Percentiles rank a stretch among this genome's conserved stretches.
These are phyloP conservation scores for Perkinsus marinus DNA, from an alignment of 169 alveolate genomes.

Conservation along the genomic window DNA sequence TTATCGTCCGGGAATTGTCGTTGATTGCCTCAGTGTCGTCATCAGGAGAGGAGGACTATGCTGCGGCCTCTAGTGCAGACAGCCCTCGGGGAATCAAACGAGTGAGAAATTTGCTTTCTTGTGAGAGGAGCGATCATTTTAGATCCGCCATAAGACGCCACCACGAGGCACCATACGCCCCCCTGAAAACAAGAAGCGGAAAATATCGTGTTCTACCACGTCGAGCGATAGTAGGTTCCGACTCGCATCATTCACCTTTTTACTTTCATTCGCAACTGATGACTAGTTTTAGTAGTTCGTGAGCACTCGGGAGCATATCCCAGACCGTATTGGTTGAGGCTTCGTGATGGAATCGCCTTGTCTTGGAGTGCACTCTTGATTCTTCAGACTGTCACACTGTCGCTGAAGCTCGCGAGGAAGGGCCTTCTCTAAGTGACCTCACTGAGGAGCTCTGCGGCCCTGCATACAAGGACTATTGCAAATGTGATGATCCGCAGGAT, in stretches of 20 bases:
- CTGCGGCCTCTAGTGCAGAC: neutral
- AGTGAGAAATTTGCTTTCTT: neutral
- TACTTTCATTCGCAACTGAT: no score
- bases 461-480: neutral
- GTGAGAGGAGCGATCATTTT: neutral
- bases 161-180: neutral
- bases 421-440: neutral
- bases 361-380: no score
- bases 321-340: no score
- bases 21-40: no score
- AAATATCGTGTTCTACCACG: neutral
- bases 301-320: no score
- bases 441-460: neutral
- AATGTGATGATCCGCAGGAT: neutral
- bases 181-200: neutral
- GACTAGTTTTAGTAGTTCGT: no score
- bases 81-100: neutral
- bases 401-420: neutral
- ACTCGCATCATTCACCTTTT: no score
- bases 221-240: neutral
- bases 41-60: no score
- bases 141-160: neutral
- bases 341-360: no score
- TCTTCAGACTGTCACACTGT: neutral
- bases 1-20: no score